A percentile compares a stretch with the other conserved stretches of the same genome.
Conservation (phyloP, 805 yeast genomes). For the Yamadazyma ubonensis region DNA sequence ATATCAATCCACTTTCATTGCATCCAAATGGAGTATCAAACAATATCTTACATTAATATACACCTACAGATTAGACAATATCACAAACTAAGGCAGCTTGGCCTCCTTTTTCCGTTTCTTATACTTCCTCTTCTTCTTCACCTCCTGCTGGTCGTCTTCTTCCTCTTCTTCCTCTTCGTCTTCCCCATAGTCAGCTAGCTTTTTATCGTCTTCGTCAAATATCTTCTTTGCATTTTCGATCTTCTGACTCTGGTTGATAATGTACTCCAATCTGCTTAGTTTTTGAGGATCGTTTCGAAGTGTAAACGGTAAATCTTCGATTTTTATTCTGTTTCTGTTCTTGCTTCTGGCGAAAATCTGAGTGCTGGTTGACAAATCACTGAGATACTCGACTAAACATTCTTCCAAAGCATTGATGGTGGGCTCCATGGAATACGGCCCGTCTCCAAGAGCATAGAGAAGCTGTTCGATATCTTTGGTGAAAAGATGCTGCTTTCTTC, state of each 20-base stretch:
- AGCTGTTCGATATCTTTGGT: slow-evolving; percentile 42
- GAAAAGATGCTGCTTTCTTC: slow-evolving; percentile 37
- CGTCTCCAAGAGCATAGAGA: slow-evolving; percentile 42
- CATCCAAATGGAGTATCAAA: too few species aligned
- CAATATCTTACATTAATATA: background rate
- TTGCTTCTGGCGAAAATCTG: slow-evolving; percentile 36
- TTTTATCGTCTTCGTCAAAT: slow-evolving; percentile 33
- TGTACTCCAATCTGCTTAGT: slow-evolving; percentile 40
- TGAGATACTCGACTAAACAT: slow-evolving; percentile 34
- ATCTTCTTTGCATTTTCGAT: slow-evolving; percentile 42
- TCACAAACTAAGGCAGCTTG: slow-evolving; percentile 1
- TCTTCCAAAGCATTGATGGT: slow-evolving; percentile 42
- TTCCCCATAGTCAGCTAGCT: slow-evolving; percentile 12
- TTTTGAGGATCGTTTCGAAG: slow-evolving; percentile 42
- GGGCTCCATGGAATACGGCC: slow-evolving; percentile 38
- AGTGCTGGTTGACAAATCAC: slow-evolving; percentile 34
- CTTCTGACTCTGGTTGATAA: slow-evolving; percentile 35
- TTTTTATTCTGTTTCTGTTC: slow-evolving; percentile 38
- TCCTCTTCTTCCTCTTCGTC: slow-evolving; percentile 11
- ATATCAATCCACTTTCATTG: too few species aligned
- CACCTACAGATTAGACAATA: too few species aligned
- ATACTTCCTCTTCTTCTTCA: slow-evolving; percentile 7
- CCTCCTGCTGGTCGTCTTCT: slow-evolving; percentile 8
- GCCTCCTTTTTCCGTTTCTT: slow-evolving; percentile 10
- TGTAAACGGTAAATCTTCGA: slow-evolving; percentile 43